These are phyloP conservation scores for Botrytis medusae DNA, from an alignment of 2,329 filamentous ascomycete genomes.

Conservation along the genomic window DNA sequence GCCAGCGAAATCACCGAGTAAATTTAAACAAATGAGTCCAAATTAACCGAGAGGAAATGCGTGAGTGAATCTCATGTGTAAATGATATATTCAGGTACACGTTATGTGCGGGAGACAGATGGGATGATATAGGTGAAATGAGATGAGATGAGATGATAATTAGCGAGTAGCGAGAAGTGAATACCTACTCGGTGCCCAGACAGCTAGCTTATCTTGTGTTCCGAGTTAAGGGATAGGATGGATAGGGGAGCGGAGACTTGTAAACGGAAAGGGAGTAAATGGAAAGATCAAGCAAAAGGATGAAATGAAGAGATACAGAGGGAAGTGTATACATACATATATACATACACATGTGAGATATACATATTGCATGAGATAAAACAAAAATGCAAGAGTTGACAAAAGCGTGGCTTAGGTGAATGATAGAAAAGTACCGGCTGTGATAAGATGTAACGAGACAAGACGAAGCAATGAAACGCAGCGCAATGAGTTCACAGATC, in stretches of 20 bases:
- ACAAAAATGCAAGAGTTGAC: not conserved
- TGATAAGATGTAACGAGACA: not conserved
- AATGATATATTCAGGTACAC: too few relatives aligned
- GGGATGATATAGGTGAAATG: not conserved
- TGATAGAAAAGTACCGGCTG: not conserved
- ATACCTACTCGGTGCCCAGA: not conserved
- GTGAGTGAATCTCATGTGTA: not conserved
- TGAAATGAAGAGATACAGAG: not conserved
- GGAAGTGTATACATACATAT: not conserved
- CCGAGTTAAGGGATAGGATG: not conserved
- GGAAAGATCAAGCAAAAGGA: accelerated
- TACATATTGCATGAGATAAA: accelerated
- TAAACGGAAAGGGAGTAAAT: too few relatives aligned
- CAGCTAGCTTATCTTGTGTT: not conserved
- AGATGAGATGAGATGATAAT: not conserved
- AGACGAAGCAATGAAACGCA: not conserved
- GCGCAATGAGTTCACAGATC: not conserved
- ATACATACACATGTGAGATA: too few relatives aligned
- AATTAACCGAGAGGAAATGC: not conserved
- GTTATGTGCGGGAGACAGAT: not conserved
- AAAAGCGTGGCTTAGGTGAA: not conserved
- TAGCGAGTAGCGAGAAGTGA: not conserved
- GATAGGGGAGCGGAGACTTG: not conserved
- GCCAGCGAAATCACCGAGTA: not conserved
- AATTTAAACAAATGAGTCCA: not conserved